Evolutionary conservation across 192 early-diverging fungal species (phyloP).

Genomic region (Coemansia sp.): DNA sequence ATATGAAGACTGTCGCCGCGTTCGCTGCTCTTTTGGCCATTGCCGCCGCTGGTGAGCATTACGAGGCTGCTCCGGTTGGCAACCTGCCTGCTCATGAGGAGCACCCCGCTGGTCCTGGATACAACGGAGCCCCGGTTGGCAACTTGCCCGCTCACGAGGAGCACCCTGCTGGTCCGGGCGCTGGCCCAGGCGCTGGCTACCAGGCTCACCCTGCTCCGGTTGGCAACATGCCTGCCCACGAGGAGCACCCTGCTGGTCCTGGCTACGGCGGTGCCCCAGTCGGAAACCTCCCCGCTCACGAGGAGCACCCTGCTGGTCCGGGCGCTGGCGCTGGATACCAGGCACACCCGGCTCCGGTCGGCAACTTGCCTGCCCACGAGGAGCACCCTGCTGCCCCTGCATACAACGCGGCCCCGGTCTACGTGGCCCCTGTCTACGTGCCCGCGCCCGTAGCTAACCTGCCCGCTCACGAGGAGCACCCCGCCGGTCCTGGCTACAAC

Average conservation of each 20-base stretch:
- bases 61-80: slow-evolving; percentile 20
- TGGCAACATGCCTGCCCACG: slow-evolving; percentile 8
- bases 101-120: slow-evolving; percentile 9
- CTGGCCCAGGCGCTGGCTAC: background rate
- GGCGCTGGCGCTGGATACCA: background rate
- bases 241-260: slow-evolving; percentile 11
- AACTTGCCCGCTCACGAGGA: slow-evolving; percentile 13
- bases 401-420: slow-evolving; percentile 1
- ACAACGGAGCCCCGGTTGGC: slow-evolving; percentile 9
- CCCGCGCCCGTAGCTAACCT: background rate
- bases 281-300: slow-evolving; percentile 5
- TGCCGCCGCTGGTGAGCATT: slow-evolving; percentile 41
- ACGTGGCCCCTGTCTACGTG: slow-evolving; percentile 5
- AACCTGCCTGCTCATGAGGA: slow-evolving; percentile 10
- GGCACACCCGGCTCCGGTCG: background rate
- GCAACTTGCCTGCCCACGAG: slow-evolving; percentile 10
- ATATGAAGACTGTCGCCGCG: slow-evolving; percentile 38
- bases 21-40: slow-evolving; percentile 40
- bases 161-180: slow-evolving; percentile 8
- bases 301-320: slow-evolving; percentile 8
- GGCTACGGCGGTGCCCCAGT: too few species aligned
- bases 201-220: slow-evolving; percentile 1
- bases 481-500: background rate
- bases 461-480: slow-evolving; percentile 20
- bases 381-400: slow-evolving; percentile 8